Base-by-base conservation (phyloP, 2,329 filamentous ascomycete genomes). In the Diaporthe vaccinii region DNA sequence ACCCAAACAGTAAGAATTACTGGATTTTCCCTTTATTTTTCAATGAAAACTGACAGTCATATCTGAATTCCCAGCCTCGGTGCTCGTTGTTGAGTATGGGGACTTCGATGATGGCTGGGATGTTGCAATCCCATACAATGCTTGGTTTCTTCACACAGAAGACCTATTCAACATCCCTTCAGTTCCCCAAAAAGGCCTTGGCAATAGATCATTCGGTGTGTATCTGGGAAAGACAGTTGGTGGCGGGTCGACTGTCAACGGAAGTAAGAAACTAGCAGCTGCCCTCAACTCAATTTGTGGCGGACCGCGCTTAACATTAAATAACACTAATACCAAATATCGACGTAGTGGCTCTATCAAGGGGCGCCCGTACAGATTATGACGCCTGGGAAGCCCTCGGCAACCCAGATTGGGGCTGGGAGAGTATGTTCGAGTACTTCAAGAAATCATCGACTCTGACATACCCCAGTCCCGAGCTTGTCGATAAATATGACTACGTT, bases 191-290 rank as follows among this genome's bases (percentile, higher is more conserved):
- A 72, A 59, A 9, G 78, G 81, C 67, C 77, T 82, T 9, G 71
- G 74, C 44, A 79, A 31, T 78, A 76, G 17, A 78, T 78, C 2
- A 67, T 75, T 2, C 79, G 79, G 0, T 69, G 79, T 25, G 75
- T 78, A 9, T 79, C 79, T 12, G 80, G 65, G 65, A 12, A 68
- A 80, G 55, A 80, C 82, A 0, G 79, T 86, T 0, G 85, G 84
- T 20, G 85, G 85, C 12, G 82, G 82, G 0, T 84, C 83, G 1
- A 82, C 83, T n/a, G 79, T 84, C 12, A 85, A 85, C 74, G 84
- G 82, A 53, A 79, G 84, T 51, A 80, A 82, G 7, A 79, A 84
- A 41, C 78, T 83, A 28, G 80, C 80, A 1, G 78, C 82, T 1
- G 79, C 74, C 8, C 81, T 82, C 8, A 6, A 12, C 3, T 12